Base-by-base conservation (phyloP, 257 asterid species). In the Prunella vulgaris region DNA sequence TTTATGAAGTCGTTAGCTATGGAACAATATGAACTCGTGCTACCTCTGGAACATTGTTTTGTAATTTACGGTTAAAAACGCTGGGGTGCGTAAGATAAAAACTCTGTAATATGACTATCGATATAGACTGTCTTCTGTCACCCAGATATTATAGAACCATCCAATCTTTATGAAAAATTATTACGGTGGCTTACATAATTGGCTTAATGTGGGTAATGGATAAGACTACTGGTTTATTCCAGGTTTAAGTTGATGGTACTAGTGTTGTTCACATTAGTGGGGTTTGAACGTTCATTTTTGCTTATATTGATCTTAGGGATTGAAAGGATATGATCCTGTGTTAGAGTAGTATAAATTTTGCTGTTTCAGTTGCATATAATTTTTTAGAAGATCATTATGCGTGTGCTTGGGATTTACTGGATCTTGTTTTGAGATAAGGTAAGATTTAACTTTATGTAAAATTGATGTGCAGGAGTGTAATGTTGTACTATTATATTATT, bases 201-300 rank as follows among this genome's bases (percentile, higher is more conserved):
- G 20, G 49, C 25, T 17, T 27, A 49, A 32, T 21, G 27, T n/a
- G 37, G 38, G 10, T 14, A 22, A 53, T 24, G 33, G 57, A 10
- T 42, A 10, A 69, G 44, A 40, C 24, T 56, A 37, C n/a, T 42
- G 18, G 59, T 27, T 21, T 70, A 44, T 27, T 56, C n/a, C 40
- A 28, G 38, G 61, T 49, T 66, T 54, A 22, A 38, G 22, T 57
- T 69, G 66, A 64, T 56, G 57, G 57, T 37, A 37, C 33, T 13
- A 13, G 73, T 32, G 7, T 0, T 66, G 64, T 68, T 28, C 27
- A 54, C 25, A 15, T 53, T 51, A 56, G 56, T 53, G 44, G 25
- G 56, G 17, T 22, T 52, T 35, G 59, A 56, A 7, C 27, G 25
- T 17, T 25, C 25, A 51, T 20, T 1, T 5, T 48, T 4, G 22